Conservation (phyloP, 1,139 yeast genomes). For the Chernovozyma aurita region DNA sequence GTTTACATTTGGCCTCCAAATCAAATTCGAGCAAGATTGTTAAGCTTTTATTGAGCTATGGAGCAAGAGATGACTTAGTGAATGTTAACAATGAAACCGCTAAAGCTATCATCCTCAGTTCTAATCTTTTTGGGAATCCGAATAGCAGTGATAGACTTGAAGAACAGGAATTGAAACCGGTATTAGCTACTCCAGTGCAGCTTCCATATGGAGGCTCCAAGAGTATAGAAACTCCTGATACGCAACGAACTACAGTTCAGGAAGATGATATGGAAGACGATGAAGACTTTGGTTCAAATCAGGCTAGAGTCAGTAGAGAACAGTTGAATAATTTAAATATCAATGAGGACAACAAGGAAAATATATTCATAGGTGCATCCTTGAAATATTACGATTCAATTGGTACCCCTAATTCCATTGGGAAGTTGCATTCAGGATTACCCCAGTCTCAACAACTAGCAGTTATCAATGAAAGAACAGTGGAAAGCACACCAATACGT, state of each 20-base stretch:
- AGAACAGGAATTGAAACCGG: slow-evolving; percentile 4
- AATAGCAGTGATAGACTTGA: not conserved
- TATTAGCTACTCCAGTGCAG: slow-evolving; percentile 39
- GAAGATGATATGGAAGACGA: slow-evolving; percentile 37
- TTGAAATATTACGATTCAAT: slow-evolving; percentile 22
- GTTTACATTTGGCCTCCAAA: slow-evolving; percentile 58
- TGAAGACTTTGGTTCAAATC: slow-evolving; percentile 10
- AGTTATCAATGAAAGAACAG: slow-evolving; percentile 34
- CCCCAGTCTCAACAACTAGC: slow-evolving; percentile 30
- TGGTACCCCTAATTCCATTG: slow-evolving; percentile 28
- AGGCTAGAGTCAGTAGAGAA: slow-evolving; percentile 29
- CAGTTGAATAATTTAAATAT: slow-evolving; percentile 24
- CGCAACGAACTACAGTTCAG: slow-evolving; percentile 44
- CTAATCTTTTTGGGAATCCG: slow-evolving; percentile 17
- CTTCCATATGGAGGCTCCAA: slow-evolving; percentile 14
- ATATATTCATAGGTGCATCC: slow-evolving; percentile 31
- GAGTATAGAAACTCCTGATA: slow-evolving; percentile 41
- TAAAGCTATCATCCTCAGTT: slow-evolving; percentile 25
- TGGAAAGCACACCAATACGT: slow-evolving; percentile 27
- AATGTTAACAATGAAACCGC: slow-evolving; percentile 41
- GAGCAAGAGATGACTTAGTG: slow-evolving; percentile 45
- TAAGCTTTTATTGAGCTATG: slow-evolving; percentile 34
- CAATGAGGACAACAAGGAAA: slow-evolving; percentile 39
- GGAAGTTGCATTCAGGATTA: slow-evolving; percentile 10
- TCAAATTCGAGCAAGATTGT: slow-evolving; percentile 37